Evolutionary conservation across 2,329 filamentous ascomycete genomes (phyloP), one percentile per base, ranked within the genome.

Genomic region (Peltaster fructicola): DNA sequence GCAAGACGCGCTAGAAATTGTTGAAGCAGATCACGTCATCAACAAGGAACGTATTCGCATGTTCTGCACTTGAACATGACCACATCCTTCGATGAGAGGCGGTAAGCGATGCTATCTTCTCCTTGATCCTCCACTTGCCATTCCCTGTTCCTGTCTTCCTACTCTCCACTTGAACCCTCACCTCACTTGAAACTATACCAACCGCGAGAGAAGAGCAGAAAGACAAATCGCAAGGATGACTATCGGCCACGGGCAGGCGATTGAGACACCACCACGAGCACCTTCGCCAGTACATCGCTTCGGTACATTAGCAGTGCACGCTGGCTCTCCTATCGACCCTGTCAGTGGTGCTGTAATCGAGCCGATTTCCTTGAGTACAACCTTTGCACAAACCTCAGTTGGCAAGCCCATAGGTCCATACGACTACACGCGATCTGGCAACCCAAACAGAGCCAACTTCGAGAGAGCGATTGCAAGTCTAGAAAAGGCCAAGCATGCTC

Each of bases 371-470:
- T 70, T 98, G 13, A 92, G 84, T 13, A 95, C 88, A 9, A 98
- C 88, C 5, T 98, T 85, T 48, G 81, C 79, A n/a, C 88, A 98
- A 59, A 73, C 71, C 8, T 68, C 71, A 8, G 82, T 92, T 12
- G 88, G 85, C 36, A 70, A 77, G 52, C 88, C 88, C 2, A 61
- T 95, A 15, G 88, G 88, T 45, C 59, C 61, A 34, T 93, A 84
- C 57, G 88, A 98, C 56, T 98, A 98, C 63, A 82, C 76, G 26
- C 72, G 88, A 34, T 90, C 79, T 45, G 72, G 79, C 34, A 98
- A 98, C 54, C 88, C 88, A 26, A 98, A 98, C 59, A 71, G 88
- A 30, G 69, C 79, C 50, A 90, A 93, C 59, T 95, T 98, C 46
- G 85, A 98, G 61, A 63, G 66, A 32, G 82, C 84, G 32, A 70